Evolutionary conservation across 768 basidiomycete genomes (phyloP), one percentile per base, ranked within the genome.

Genomic region (Guyanaporus albipodus): DNA sequence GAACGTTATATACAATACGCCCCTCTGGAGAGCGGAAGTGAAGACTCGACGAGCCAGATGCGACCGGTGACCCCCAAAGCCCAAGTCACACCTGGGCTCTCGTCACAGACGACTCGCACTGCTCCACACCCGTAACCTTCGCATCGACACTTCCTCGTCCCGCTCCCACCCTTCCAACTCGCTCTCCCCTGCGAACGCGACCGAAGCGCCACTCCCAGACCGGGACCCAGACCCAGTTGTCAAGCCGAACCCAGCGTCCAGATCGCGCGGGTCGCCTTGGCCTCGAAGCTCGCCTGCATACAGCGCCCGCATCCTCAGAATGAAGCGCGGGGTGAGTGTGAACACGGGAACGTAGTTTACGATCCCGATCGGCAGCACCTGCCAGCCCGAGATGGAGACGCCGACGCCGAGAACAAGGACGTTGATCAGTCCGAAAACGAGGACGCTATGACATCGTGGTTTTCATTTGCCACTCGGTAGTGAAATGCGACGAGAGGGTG

Each of bases 271-370:
- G 6, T 17, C 11, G n/a, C 17, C 8, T 14, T 21, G 24, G 24
- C 26, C 29, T 15, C 23, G 37, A 21, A n/a, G 4, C 26, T 49
- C 42, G 12, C 9, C 29, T 9, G 27, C 46, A 18, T 43, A 44
- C 42, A 52, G 29, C 38, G 19, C 38, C 7, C 50, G 47, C 34
- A 49, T 4, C 17, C 24, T 49, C 43, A 49, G 14, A 21, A 49
- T 42, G 34, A 52, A 42, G 8, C 46, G 43, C 4, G 51, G 51
- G 9, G 35, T 10, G 29, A 50, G 48, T 17, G 43, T 45, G 31
- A 41, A 49, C 31, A 45, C 34, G 3, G 51, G 51, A n/a, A 41
- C 43, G 17, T 33, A 44, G 17, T 38, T 4, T 8, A 48, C 0
- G 18, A 18, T 36, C 23, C 23, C 29, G 8, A 40, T 14, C 8